Evolutionary conservation across 2,329 filamentous ascomycete genomes (phyloP), one percentile per base, ranked within the genome.

Genomic region (Mycocentrospora acerina): DNA sequence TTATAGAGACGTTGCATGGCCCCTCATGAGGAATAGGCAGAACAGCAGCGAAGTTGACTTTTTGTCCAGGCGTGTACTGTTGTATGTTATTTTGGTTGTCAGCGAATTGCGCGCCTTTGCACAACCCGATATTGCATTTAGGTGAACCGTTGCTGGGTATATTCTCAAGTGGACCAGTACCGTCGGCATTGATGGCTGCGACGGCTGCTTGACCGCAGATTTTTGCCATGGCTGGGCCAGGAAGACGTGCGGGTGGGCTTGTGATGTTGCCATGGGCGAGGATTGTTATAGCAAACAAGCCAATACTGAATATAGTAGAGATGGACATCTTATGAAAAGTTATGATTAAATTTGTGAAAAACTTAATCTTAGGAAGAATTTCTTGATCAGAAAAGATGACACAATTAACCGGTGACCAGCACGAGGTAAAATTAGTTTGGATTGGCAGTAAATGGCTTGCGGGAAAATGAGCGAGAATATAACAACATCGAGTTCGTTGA

Each of bases 1-100:
- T 73, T 29, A 83, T 72, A 7, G 74, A 79, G n/a, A 83, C 76
- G 57, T 83, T 83, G 40, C 75, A 76, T 6, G 64, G 66, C 16
- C 78, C 78, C 18, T 73, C 74, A 58, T 81, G 78, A 17, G 76
- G 76, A 35, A 75, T 74, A 13, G 66, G 62, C 42, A 78, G 66
- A 42, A 76, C 69, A 48, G 76, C 70, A 24, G 59, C 61, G 36
- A 77, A 62, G 15, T 64, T 51, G 29, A 79, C 63, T 22, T 62
- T 60, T 12, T 52, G 43, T 34, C 75, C 73, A 3, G 70, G 57
- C 11, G 69, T 73, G 66, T 73, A 80, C 17, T 62, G 68, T 27
- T 65, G 68, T 32, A 81, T 71, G 44, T 75, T 76, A 44, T 56
- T 68, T 43, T 60, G 71, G 70, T 80, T 81, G 69, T 82, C 79